Conservation (phyloP, 1,284 basidiomycete genomes). For the Leccinum pachyderme region DNA sequence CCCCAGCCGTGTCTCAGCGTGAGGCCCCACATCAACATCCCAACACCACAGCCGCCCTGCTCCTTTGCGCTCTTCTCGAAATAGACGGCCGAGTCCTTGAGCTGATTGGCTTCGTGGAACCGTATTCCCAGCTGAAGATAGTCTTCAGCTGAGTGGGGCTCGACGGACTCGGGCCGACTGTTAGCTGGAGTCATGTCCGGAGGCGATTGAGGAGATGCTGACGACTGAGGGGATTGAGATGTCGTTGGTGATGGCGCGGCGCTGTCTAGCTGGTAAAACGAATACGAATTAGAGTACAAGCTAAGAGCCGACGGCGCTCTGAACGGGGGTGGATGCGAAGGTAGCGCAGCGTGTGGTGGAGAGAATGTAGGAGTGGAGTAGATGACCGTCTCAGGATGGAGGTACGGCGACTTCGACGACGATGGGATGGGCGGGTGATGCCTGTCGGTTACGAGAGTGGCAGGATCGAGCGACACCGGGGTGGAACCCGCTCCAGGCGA, state of each 20-base stretch:
- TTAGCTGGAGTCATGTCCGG: constrained; percentile 19
- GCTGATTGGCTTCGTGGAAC: constrained; percentile 76
- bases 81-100: constrained; percentile 69
- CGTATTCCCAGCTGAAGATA: constrained; percentile 77
- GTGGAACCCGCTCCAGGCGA: constrained; percentile 24
- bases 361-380: constrained; percentile 16
- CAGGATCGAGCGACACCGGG: constrained; percentile 12
- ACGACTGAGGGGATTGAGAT: constrained; percentile 18
- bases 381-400: constrained; percentile 16
- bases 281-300: constrained; percentile 59
- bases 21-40: constrained; percentile 92
- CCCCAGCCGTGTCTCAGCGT: constrained; percentile 91
- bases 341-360: constrained; percentile 16
- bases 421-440: background rate
- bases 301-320: constrained; percentile 46
- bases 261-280: constrained; percentile 59
- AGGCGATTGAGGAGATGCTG: constrained; percentile 12
- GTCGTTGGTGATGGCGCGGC: constrained; percentile 39
- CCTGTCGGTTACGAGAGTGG: constrained; percentile 21
- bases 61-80: constrained; percentile 81
- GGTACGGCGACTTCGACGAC: constrained; percentile 11
- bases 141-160: constrained; percentile 50
- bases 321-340: constrained; percentile 31
- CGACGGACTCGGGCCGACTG: constrained; percentile 17
- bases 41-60: constrained; percentile 79